Evolutionary conservation across 1,284 basidiomycete species (phyloP), one percentile per base, ranked within the genome.

Genomic region (Leccinum pachyderme): DNA sequence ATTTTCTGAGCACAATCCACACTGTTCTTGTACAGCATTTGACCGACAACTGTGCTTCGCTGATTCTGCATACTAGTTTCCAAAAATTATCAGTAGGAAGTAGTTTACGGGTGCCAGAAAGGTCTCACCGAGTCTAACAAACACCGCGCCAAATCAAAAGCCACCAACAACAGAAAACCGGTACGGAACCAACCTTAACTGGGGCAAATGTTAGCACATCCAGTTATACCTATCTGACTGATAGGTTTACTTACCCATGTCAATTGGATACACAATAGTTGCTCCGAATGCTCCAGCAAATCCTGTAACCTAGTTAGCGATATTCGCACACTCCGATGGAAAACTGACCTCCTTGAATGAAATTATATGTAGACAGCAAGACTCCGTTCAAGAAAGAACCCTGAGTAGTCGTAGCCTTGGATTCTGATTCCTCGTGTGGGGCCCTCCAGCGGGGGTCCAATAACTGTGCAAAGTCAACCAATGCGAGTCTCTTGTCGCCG

Each of bases 1-100:
- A 99, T 96, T 72, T 97, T 98, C 64, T 83, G 81, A 39, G 95
- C 89, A 71, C 96, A 99, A 71, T 99, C 96, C 47, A 89, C 70
- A 63, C 92, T 94, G 77, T 96, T 97, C 76, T 93, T 91, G 78
- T 98, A 98, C 51, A 97, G 73, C 66, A 97, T 77, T 73, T 98
- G 94, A 47, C 95, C 95, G 47, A 97, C 95, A 39, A 98, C 92
- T 24, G 89, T 94, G 60, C 88, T 93, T 22, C 95, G 86, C 73
- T 99, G 96, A 73, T 99, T 99, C 80, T 99, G 96, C 83, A 99
- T 95, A 53, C 94, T 91, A 56, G 2, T 54, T 18, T 49, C 31
- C 47, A 35, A 47, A 49, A 22, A 8, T 2, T 5, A 35, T 58
- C 27, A 62, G 33, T 33, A 22, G 5, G 49, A 53, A 27, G 27